Conservation (phyloP, 805 yeast species). For the Priceomyces castillae region DNA sequence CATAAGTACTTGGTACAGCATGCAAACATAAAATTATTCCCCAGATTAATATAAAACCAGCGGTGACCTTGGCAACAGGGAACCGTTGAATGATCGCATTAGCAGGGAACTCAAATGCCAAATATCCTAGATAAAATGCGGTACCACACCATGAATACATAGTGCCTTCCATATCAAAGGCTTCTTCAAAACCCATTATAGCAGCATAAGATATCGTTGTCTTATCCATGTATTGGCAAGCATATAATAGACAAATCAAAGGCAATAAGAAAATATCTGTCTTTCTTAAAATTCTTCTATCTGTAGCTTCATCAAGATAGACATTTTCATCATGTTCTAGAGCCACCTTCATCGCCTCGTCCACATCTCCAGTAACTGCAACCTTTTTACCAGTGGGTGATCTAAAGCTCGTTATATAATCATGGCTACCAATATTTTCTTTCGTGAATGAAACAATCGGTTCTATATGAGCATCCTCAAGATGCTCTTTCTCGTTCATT, state of each 20-base stretch:
- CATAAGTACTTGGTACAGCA: conserved; percentile 46
- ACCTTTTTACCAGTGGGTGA: conserved; percentile 23
- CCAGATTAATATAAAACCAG: conserved; percentile 55
- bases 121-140: conserved; percentile 53
- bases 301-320: conserved; percentile 15
- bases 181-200: conserved; percentile 36
- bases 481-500: not conserved
- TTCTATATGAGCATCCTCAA: not conserved
- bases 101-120: conserved; percentile 53
- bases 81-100: conserved; percentile 48
- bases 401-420: conserved; percentile 9
- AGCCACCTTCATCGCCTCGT: conserved; percentile 37
- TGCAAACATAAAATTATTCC: conserved; percentile 53
- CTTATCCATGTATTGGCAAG: conserved; percentile 37
- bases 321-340: conserved; percentile 14
- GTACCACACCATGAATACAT: conserved; percentile 39
- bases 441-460: conserved; percentile 5
- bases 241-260: conserved; percentile 21
- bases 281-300: conserved; percentile 15
- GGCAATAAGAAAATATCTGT: conserved; percentile 27
- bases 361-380: conserved; percentile 33
- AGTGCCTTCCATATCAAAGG: conserved; percentile 32
- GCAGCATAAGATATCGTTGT: conserved; percentile 38
- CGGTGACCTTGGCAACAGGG: conserved; percentile 53
- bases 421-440: conserved; percentile 4